Evolutionary conservation across 495 filamentous ascomycete genomes (phyloP).

Genomic region (Xylaria flabelliformis): DNA sequence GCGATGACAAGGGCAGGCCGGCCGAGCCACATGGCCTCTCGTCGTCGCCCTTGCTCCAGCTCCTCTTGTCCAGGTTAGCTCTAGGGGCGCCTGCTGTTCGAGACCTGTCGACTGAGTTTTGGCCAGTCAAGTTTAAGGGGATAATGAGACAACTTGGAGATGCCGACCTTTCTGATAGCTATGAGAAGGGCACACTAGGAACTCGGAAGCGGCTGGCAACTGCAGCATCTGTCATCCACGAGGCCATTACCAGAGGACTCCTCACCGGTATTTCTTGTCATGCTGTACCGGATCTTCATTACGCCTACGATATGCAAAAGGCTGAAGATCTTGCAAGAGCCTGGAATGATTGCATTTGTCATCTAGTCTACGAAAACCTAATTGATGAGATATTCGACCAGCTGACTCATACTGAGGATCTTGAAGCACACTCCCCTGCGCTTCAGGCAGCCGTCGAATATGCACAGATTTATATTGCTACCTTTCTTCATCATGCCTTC

Average conservation of each 20-base stretch:
- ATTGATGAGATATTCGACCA: slow-evolving; percentile 64
- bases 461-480: slow-evolving; percentile 64
- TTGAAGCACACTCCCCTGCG: slow-evolving; percentile 62
- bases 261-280: slow-evolving; percentile 57
- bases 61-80: slow-evolving; percentile 61
- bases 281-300: slow-evolving; percentile 38
- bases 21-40: slow-evolving; percentile 37
- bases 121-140: slow-evolving; percentile 56
- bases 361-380: slow-evolving; percentile 63
- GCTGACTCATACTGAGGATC: slow-evolving; percentile 56
- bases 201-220: slow-evolving; percentile 70
- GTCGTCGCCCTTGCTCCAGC: slow-evolving; percentile 63
- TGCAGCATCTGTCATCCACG: slow-evolving; percentile 64
- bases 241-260: slow-evolving; percentile 62
- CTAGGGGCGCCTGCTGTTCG: slow-evolving; percentile 63
- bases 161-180: slow-evolving; percentile 69
- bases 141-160: slow-evolving; percentile 59
- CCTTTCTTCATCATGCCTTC: slow-evolving; percentile 67
- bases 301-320: slow-evolving; percentile 58
- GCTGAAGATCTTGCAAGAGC: slow-evolving; percentile 59
- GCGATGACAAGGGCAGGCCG: slow-evolving; percentile 18
- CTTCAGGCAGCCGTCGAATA: slow-evolving; percentile 65
- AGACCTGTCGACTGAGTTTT: slow-evolving; percentile 63
- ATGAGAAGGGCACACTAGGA: slow-evolving; percentile 70
- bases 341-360: slow-evolving; percentile 63